phyloP scores from a whole-genome alignment of 768 basidiomycete genomes.

The Paxillus ammoniavirescens region DNA sequence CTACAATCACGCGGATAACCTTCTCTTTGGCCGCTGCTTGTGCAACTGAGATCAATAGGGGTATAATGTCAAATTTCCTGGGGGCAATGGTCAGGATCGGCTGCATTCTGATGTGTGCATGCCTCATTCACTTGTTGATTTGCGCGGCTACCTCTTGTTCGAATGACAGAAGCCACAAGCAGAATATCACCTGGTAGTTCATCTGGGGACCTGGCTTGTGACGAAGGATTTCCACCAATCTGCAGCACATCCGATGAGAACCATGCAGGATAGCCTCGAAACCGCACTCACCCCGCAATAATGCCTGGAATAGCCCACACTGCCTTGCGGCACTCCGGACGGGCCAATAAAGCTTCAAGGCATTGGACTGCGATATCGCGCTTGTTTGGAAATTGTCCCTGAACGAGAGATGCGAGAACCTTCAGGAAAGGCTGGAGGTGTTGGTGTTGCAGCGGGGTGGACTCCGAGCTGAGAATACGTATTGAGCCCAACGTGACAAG shows the following conservation, averaged over 20 bases:
- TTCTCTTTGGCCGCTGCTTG: constrained; percentile 95
- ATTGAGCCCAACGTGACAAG: constrained; percentile 2
- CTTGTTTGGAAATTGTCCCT: constrained; percentile 59
- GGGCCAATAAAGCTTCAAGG: constrained; percentile 78
- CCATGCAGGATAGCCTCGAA: not conserved
- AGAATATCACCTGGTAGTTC: constrained; percentile 92
- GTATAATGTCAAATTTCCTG: constrained; percentile 89
- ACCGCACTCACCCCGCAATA: constrained; percentile 54
- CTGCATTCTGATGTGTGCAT: not conserved
- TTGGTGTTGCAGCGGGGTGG: constrained; percentile 45
- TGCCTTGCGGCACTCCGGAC: constrained; percentile 74
- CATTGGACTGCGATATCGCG: constrained; percentile 92
- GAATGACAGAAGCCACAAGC: constrained; percentile 92
- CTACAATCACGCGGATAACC: constrained; percentile 88
- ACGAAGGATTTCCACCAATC: constrained; percentile 81
- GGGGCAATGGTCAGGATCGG: not conserved
- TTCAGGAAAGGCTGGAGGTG: constrained; percentile 61
- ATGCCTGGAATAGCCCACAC: constrained; percentile 78
- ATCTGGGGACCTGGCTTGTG: constrained; percentile 86
- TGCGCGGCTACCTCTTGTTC: constrained; percentile 82
- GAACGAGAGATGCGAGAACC: constrained; percentile 58
- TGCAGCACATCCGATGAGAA: not conserved
- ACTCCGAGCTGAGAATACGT: constrained; percentile 42
- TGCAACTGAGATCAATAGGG: constrained; percentile 78
- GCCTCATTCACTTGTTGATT: constrained; percentile 71